A percentile compares a stretch with the other conserved stretches of the same genome.
These are phyloP conservation scores for Fusarium ramigenum DNA, from an alignment of 2,329 filamentous ascomycete species.

Conservation along the genomic window DNA sequence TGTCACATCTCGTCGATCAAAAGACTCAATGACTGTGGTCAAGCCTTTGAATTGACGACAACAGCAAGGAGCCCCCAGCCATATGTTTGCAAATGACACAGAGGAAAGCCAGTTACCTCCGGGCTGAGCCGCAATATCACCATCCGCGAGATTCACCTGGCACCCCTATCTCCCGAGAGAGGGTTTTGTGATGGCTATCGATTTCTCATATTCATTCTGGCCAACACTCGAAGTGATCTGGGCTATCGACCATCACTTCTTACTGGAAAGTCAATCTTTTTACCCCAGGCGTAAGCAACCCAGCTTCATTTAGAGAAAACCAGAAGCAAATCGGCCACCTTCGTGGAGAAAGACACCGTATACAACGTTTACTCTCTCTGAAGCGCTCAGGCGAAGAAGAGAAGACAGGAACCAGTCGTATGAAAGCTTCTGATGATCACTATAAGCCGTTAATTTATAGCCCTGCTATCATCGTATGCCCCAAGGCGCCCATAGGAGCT, in stretches of 20 bases:
- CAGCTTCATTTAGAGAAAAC: not conserved
- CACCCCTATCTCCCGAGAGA: rapidly evolving
- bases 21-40: not conserved
- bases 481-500: not conserved
- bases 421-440: not conserved
- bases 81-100: not conserved
- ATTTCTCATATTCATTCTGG: not conserved
- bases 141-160: not conserved
- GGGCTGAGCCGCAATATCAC: not conserved
- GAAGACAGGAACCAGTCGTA: not conserved
- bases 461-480: not conserved
- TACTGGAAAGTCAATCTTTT: not conserved
- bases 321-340: not conserved
- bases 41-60: too few relatives aligned
- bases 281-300: not conserved
- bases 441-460: not conserved
- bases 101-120: too few relatives aligned
- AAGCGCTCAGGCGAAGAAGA: not conserved
- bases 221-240: not conserved
- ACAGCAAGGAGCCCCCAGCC: not conserved
- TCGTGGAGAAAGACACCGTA: not conserved
- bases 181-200: not conserved
- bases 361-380: not conserved
- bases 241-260: not conserved
- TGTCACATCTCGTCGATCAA: not conserved